A percentile compares a stretch with the other conserved stretches of the same genome.
phyloP scores from a whole-genome alignment of 768 basidiomycete species.

The Bullera alba region DNA sequence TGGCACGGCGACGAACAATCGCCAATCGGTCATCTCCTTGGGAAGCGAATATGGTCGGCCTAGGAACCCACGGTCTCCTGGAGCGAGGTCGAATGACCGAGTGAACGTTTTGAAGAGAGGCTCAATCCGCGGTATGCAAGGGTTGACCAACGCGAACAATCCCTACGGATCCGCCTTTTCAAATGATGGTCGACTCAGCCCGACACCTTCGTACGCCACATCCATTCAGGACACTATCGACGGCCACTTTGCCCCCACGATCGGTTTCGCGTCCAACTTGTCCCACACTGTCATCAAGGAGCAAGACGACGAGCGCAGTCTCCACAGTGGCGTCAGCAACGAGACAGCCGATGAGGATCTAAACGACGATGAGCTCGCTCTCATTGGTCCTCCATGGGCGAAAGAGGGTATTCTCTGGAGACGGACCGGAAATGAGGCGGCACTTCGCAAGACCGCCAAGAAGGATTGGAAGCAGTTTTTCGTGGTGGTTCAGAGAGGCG shows the following conservation, averaged over 20 bases:
- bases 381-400: constrained; percentile 95
- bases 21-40: constrained; percentile 21
- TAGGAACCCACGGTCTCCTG: constrained; percentile 48
- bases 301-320: constrained; percentile 73
- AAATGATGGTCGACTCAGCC: constrained; percentile 77
- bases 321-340: constrained; percentile 55
- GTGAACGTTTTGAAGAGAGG: constrained; percentile 75
- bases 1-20: constrained; percentile 5
- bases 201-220: constrained; percentile 87
- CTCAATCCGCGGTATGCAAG: constrained; percentile 80
- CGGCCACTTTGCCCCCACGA: constrained; percentile 60
- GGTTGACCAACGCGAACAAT: constrained; percentile 71
- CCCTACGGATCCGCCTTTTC: constrained; percentile 4
- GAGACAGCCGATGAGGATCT: constrained; percentile 59
- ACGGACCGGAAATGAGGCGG: constrained; percentile 87
- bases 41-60: constrained; percentile 49
- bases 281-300: constrained; percentile 95
- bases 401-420: constrained; percentile 95
- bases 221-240: constrained; percentile 64
- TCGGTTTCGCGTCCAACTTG: constrained; percentile 95
- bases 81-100: constrained; percentile 53
- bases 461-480: constrained; percentile 92
- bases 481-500: constrained; percentile 89
- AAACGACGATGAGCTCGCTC: constrained; percentile 87
- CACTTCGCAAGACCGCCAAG: constrained; percentile 74